Percentiles rank a stretch among this genome's conserved stretches.
These are phyloP conservation scores for Capsella bursapastoris DNA, from an alignment of 345 rosid species.

Conservation along the genomic window DNA sequence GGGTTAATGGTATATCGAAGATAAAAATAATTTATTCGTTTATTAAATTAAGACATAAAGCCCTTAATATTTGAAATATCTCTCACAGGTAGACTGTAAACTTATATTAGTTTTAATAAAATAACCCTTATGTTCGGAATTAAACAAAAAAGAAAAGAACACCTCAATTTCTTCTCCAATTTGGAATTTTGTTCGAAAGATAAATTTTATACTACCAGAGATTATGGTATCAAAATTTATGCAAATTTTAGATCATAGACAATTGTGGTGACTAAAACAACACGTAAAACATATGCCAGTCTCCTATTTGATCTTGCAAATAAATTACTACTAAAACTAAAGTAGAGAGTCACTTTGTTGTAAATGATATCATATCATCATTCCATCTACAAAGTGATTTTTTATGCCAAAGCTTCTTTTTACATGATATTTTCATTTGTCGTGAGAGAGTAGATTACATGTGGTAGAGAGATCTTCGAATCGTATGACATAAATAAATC, in stretches of 20 bases:
- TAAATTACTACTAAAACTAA: not conserved
- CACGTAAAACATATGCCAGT: too few relatives aligned
- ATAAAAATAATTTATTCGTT: not conserved
- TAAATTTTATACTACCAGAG: too few relatives aligned
- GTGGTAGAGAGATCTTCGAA: constrained; percentile 27
- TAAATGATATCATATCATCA: too few relatives aligned
- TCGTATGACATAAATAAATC: constrained; percentile 14
- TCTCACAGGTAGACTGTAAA: not conserved
- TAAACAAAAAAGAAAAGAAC: not conserved
- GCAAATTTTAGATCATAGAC: not conserved
- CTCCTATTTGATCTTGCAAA: too few relatives aligned
- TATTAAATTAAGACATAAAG: not conserved
- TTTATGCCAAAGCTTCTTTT: constrained; percentile 9
- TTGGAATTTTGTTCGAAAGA: not conserved
- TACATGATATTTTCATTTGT: not conserved
- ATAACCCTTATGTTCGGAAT: not conserved
- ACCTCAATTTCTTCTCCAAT: not conserved
- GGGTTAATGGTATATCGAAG: not conserved
- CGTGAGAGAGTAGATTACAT: not conserved
- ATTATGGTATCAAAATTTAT: not conserved
- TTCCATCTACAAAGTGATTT: not conserved
- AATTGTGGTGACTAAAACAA: not conserved
- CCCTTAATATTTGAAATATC: not conserved
- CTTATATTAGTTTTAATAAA: not conserved
- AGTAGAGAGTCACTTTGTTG: too few relatives aligned